phyloP scores from a whole-genome alignment of 768 basidiomycete species.

The Pisolithus sp. region DNA sequence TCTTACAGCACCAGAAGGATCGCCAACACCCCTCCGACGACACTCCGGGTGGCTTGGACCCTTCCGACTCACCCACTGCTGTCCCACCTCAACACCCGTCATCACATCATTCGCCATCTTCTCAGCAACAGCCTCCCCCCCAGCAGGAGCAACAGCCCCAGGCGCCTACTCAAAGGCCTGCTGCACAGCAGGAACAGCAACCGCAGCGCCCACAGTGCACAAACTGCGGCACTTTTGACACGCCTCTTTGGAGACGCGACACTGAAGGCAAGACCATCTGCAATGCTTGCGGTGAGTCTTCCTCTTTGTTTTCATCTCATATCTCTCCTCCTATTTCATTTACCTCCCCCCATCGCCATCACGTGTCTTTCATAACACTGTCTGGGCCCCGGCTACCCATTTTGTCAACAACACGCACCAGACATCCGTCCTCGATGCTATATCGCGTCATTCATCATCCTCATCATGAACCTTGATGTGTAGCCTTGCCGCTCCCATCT shows the following conservation, averaged over 20 bases:
- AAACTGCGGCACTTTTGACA: conserved; percentile 72
- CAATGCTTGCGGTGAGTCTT: conserved; percentile 81
- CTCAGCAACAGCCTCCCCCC: conserved; percentile 10
- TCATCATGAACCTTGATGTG: conserved; percentile 8
- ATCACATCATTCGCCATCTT: conserved; percentile 5
- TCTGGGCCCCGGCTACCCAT: conserved; percentile 30
- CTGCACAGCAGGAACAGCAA: conserved; percentile 22
- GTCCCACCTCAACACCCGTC: conserved; percentile 10
- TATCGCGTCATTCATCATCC: conserved; percentile 20
- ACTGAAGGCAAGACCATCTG: conserved; percentile 78
- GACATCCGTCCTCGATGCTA: conserved; percentile 25
- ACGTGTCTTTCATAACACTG: conserved; percentile 31
- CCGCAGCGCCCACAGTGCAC: conserved; percentile 44
- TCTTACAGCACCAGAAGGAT: conserved; percentile 27
- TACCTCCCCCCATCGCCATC: conserved; percentile 21
- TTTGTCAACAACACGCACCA: conserved; percentile 18
- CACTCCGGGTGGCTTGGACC: conserved; percentile 1
- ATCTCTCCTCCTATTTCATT: conserved; percentile 25
- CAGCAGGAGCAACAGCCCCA: conserved; percentile 23
- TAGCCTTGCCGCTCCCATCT: conserved; percentile 26
- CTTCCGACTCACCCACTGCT: not conserved
- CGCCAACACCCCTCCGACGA: conserved; percentile 17
- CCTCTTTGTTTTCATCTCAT: conserved; percentile 28
- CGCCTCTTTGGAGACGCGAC: conserved; percentile 82
- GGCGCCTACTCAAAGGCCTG: conserved; percentile 17